Percentiles rank a stretch among this genome's conserved stretches.
These are phyloP conservation scores for Phyllostachys edulis DNA, from an alignment of 176 grass and related monocot species.

Conservation along the genomic window DNA sequence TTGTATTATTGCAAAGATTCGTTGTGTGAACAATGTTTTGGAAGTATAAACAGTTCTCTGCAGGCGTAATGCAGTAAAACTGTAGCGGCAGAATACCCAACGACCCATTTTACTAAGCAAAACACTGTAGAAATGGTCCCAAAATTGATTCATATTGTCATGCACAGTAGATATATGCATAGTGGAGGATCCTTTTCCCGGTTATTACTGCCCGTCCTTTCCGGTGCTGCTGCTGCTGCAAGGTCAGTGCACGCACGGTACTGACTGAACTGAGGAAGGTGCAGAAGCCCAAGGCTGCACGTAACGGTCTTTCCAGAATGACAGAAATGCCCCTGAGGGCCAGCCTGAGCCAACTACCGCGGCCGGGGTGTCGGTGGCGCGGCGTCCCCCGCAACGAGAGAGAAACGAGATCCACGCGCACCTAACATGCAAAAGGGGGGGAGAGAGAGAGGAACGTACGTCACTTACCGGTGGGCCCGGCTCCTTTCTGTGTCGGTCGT, in stretches of 20 bases:
- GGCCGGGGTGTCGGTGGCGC: conserved; percentile 10
- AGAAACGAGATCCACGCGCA: neutral
- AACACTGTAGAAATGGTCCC: too few relatives aligned
- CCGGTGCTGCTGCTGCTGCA: neutral
- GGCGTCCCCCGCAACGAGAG: neutral
- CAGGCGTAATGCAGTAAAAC: too few relatives aligned
- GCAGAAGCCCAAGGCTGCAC: neutral
- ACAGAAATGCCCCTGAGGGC: neutral
- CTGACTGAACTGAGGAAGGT: neutral
- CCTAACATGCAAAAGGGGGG: neutral
- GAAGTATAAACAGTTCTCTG: too few relatives aligned
- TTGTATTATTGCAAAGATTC: too few relatives aligned
- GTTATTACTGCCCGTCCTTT: neutral
- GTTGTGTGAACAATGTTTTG: too few relatives aligned
- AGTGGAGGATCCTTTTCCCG: too few relatives aligned
- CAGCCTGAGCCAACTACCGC: neutral
- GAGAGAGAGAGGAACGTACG: neutral
- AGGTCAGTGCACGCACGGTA: neutral
- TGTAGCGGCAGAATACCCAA: too few relatives aligned
- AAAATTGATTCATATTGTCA: too few relatives aligned
- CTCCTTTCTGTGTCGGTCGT: too few relatives aligned
- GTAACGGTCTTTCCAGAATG: neutral
- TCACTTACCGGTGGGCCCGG: neutral
- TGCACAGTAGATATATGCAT: too few relatives aligned
- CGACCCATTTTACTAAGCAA: too few relatives aligned